Conservation (phyloP, 495 filamentous ascomycete genomes). For the Margaritispora aquatica region DNA sequence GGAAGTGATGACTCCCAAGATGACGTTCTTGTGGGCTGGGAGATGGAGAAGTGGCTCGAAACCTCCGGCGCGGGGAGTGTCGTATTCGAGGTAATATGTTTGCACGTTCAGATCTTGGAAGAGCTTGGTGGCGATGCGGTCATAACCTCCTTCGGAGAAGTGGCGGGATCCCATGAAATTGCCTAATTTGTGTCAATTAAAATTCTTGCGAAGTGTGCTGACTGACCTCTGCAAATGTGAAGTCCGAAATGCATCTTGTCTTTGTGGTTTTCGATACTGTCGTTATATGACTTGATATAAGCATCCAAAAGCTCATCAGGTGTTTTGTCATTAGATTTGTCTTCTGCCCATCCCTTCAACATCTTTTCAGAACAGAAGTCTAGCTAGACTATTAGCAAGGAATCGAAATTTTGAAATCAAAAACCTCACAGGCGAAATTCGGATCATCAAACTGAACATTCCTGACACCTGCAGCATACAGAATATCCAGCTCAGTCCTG, state of each 20-base stretch:
- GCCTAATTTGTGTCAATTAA: constrained; percentile 1
- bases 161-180: constrained; percentile 74
- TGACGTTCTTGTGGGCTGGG: constrained; percentile 69
- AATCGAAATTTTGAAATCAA: background rate
- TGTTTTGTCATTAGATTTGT: constrained; percentile 45
- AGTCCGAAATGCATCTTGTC: constrained; percentile 69
- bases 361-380: constrained; percentile 78
- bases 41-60: constrained; percentile 73
- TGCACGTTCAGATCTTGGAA: constrained; percentile 71
- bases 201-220: background rate
- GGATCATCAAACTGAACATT: constrained; percentile 77
- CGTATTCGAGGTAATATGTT: constrained; percentile 83
- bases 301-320: constrained; percentile 62
- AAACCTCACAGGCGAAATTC: constrained; percentile 61
- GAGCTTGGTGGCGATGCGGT: constrained; percentile 72
- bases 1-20: constrained; percentile 69
- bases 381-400: constrained; percentile 18
- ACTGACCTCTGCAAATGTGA: constrained; percentile 64
- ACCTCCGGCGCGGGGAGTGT: constrained; percentile 66
- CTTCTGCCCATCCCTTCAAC: constrained; percentile 57
- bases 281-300: constrained; percentile 75
- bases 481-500: constrained; percentile 55
- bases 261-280: constrained; percentile 55
- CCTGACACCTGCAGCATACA: constrained; percentile 63
- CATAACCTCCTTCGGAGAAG: constrained; percentile 77